Evolutionary conservation across 768 basidiomycete species (phyloP).

Genomic region (Russula brevipes): DNA sequence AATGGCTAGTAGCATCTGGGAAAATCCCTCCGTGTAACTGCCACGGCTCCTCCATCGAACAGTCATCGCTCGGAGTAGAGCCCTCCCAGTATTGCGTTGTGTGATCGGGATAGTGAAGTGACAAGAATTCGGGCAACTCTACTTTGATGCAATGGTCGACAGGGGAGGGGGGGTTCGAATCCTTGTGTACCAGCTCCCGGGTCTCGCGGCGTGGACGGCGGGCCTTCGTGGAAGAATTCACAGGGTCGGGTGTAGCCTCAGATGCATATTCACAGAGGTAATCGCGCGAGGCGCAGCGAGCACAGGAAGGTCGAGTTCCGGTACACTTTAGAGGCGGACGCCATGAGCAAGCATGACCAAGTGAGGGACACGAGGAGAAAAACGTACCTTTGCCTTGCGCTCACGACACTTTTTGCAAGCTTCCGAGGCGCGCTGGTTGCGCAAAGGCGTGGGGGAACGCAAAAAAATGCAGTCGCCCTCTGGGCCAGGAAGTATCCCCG

Average conservation of each 20-base stretch:
- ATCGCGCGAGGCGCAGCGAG: conserved; percentile 34
- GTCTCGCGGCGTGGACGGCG: conserved; percentile 20
- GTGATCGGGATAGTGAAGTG: conserved; percentile 19
- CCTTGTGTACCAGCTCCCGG: not conserved
- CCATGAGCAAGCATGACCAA: not conserved
- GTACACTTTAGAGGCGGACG: conserved; percentile 31
- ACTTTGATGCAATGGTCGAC: conserved; percentile 10
- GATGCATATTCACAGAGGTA: conserved; percentile 33
- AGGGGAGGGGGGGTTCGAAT: not conserved
- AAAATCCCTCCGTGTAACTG: conserved; percentile 16
- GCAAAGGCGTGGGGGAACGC: conserved; percentile 37
- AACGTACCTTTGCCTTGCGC: conserved; percentile 38
- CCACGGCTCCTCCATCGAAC: conserved; percentile 23
- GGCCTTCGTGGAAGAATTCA: conserved; percentile 16
- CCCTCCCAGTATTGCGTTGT: conserved; percentile 20
- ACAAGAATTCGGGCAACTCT: conserved; percentile 14
- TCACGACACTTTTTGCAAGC: conserved; percentile 39
- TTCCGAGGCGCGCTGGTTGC: conserved; percentile 35
- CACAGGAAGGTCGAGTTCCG: conserved; percentile 35
- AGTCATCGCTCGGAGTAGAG: conserved; percentile 24
- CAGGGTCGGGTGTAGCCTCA: conserved; percentile 23
- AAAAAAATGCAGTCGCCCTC: conserved; percentile 37
- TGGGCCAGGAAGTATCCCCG: conserved; percentile 36
- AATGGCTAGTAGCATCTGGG: conserved; percentile 5
- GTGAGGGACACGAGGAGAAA: not conserved